Evolutionary conservation across 768 basidiomycete genomes (phyloP).

Genomic region (Hirschioporus abietinus): DNA sequence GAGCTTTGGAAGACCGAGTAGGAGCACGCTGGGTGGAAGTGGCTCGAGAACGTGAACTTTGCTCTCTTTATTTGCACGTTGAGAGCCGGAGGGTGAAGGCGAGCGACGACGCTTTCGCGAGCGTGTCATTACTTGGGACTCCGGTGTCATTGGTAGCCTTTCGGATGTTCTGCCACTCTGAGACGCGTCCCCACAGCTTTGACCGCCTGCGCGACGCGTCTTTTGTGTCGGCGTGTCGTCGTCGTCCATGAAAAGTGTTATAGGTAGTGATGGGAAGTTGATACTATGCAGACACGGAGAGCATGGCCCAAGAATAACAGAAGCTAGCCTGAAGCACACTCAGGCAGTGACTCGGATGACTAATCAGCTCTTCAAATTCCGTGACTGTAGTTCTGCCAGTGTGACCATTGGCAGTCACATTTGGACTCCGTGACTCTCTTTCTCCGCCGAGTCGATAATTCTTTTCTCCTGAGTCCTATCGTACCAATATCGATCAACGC

Average conservation of each 20-base stretch:
- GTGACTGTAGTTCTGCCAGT: too few species aligned
- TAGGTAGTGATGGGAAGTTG: too few species aligned
- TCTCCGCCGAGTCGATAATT: too few species aligned
- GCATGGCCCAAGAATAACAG: too few species aligned
- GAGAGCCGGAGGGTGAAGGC: background rate
- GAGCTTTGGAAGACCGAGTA: conserved; percentile 57
- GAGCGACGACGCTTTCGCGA: background rate
- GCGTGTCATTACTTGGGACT: background rate
- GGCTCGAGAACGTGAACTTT: conserved; percentile 19
- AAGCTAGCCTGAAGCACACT: too few species aligned
- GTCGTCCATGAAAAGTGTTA: background rate
- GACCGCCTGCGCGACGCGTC: background rate
- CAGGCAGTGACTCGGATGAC: too few species aligned
- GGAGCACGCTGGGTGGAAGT: conserved; percentile 40
- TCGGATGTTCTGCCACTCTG: background rate
- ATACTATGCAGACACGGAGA: too few species aligned
- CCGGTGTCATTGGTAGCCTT: background rate
- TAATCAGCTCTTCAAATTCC: too few species aligned
- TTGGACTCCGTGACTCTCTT: too few species aligned
- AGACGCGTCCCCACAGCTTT: background rate
- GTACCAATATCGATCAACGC: too few species aligned
- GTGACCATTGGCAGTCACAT: too few species aligned
- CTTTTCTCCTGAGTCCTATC: too few species aligned
- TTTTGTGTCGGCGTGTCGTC: background rate
- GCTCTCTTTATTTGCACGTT: background rate